phyloP scores from a whole-genome alignment of 2,329 filamentous ascomycete genomes.

The Ceratocystiopsis minuta region DNA sequence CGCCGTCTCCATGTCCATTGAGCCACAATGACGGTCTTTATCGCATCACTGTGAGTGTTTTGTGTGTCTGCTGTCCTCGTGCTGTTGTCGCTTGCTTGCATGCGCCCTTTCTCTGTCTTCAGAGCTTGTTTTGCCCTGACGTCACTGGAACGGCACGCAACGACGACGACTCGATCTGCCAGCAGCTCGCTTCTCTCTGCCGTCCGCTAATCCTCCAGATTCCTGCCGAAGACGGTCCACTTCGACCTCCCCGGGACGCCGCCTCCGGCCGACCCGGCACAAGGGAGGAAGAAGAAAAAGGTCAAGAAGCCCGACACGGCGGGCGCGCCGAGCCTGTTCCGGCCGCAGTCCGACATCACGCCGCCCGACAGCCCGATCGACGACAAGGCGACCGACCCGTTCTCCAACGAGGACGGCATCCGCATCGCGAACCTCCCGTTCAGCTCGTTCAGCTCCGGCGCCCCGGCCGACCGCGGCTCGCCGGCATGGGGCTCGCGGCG shows the following conservation, averaged over 20 bases:
- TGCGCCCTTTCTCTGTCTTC: background rate
- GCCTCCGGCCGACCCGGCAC: conserved; percentile 14
- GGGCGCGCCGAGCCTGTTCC: conserved; percentile 33
- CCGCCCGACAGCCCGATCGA: conserved; percentile 37
- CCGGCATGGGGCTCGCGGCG: conserved; percentile 58
- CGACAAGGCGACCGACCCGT: conserved; percentile 29
- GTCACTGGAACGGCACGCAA: no score
- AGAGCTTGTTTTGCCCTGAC: background rate
- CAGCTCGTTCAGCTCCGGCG: conserved; percentile 25
- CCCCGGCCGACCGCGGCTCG: conserved; percentile 56
- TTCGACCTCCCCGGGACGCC: conserved; percentile 51
- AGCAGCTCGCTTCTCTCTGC: no score
- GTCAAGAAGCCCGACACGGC: conserved; percentile 13
- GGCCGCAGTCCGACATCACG: conserved; percentile 27
- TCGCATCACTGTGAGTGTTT: conserved; percentile 22
- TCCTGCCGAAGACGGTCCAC: conserved; percentile 80
- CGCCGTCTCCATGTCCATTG: background rate
- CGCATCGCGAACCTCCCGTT: conserved; percentile 34
- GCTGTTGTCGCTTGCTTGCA: background rate
- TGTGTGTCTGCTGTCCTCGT: no score
- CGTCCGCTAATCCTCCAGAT: conserved; percentile 32
- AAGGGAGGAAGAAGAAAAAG: conserved; percentile 9
- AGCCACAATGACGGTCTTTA: conserved; percentile 19
- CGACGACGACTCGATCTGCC: no score
- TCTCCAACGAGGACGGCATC: conserved; percentile 38